phyloP scores from a whole-genome alignment of 345 rosid species.

The Theobroma cacao region DNA sequence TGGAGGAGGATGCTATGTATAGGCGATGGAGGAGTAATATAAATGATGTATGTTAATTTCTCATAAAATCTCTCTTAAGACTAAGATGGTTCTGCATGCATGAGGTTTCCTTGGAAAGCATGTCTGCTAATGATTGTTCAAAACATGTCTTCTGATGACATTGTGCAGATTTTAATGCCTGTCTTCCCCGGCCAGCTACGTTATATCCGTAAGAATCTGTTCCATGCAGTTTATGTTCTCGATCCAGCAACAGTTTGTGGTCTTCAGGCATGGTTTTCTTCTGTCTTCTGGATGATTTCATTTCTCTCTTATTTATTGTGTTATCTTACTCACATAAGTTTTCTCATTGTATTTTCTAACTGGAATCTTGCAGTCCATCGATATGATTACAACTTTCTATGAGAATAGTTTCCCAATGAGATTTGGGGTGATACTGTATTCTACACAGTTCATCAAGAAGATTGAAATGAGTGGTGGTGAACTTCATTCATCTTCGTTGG shows the following conservation, averaged over 20 bases:
- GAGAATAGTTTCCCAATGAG: constrained; percentile 86
- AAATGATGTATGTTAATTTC: constrained; percentile 59
- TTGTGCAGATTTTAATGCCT: constrained; percentile 89
- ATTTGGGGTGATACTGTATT: constrained; percentile 87
- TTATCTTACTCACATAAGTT: neutral
- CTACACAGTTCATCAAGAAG: constrained; percentile 59
- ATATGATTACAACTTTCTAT: constrained; percentile 63
- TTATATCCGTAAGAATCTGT: constrained; percentile 90
- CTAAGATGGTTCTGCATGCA: constrained; percentile 19
- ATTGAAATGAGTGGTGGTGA: constrained; percentile 59
- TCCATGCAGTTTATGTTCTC: constrained; percentile 88
- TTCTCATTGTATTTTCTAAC: constrained; percentile 15
- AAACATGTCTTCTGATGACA: constrained; percentile 11
- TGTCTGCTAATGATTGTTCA: neutral
- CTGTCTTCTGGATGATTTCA: constrained; percentile 1
- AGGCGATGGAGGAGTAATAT: constrained; percentile 89
- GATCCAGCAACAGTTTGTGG: constrained; percentile 90
- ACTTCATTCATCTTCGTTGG: constrained; percentile 31
- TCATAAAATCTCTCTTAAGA: constrained; percentile 10
- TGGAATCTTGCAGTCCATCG: constrained; percentile 66
- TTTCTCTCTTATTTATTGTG: constrained; percentile 27
- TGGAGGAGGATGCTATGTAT: constrained; percentile 98
- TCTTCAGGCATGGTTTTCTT: constrained; percentile 34
- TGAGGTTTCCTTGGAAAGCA: constrained; percentile 15
- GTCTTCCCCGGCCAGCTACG: constrained; percentile 95